Conservation (phyloP, 2,329 filamentous ascomycete species). For the Thermoascus crustaceus region DNA sequence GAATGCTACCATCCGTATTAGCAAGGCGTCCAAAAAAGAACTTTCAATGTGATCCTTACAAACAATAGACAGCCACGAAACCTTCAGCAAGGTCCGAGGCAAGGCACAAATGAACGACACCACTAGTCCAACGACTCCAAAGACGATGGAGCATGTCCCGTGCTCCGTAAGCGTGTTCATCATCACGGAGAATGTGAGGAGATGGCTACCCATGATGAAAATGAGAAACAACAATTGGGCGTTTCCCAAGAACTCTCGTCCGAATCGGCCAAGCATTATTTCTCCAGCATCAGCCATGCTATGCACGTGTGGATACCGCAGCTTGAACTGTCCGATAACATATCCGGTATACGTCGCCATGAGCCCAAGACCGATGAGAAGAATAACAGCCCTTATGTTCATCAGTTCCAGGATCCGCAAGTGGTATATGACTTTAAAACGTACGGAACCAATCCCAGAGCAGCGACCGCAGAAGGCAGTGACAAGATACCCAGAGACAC, state of each 20-base stretch:
- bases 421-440: conserved; percentile 9
- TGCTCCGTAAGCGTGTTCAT: conserved; percentile 57
- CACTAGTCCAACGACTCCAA: conserved; percentile 51
- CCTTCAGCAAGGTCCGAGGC: conserved; percentile 54
- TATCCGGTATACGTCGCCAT: conserved; percentile 55
- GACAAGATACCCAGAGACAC: conserved; percentile 51
- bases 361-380: conserved; percentile 46
- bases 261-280: conserved; percentile 52
- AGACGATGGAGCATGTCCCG: conserved; percentile 56
- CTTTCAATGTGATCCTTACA: conserved; percentile 30
- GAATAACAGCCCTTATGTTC: conserved; percentile 38
- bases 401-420: neutral
- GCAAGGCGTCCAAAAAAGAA: neutral
- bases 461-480: conserved; percentile 45
- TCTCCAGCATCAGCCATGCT: conserved; percentile 62
- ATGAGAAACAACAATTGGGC: conserved; percentile 57
- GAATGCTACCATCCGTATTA: conserved; percentile 40
- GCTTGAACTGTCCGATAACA: conserved; percentile 53
- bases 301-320: conserved; percentile 49
- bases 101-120: conserved; percentile 53
- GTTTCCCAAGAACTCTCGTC: conserved; percentile 54
- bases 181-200: conserved; percentile 61
- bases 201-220: conserved; percentile 64
- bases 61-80: conserved; percentile 54
- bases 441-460: conserved; percentile 46